phyloP scores from a whole-genome alignment of 2,329 filamentous ascomycete species.

The Chaetomium globosum region DNA sequence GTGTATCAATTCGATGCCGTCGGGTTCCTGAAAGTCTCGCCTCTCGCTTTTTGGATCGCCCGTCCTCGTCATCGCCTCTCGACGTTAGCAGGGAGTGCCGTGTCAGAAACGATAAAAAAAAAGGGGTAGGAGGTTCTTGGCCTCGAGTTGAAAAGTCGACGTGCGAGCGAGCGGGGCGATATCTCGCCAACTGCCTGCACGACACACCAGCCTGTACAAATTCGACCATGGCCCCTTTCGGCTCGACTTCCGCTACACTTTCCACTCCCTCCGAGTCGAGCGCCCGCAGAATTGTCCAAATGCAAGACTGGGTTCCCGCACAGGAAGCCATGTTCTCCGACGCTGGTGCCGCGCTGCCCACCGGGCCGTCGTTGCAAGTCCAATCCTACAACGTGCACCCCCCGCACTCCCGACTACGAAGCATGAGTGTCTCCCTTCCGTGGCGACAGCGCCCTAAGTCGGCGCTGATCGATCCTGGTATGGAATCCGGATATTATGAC shows the following conservation, averaged over 20 bases:
- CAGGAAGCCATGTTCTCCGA: constrained; percentile 50
- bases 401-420: constrained; percentile 49
- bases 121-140: constrained; percentile 10
- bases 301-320: constrained; percentile 33
- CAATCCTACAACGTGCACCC: constrained; percentile 33
- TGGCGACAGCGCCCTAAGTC: constrained; percentile 54
- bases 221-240: constrained; percentile 14
- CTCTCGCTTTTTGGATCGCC: constrained; percentile 15
- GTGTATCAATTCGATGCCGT: constrained; percentile 16
- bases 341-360: constrained; percentile 32
- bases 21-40: constrained; percentile 3
- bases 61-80: constrained; percentile 15
- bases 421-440: constrained; percentile 54
- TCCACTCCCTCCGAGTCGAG: constrained; percentile 16
- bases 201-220: constrained; percentile 10
- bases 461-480: constrained; percentile 43
- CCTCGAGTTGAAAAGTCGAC: background rate
- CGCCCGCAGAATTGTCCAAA: constrained; percentile 31
- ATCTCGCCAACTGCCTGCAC: constrained; percentile 10
- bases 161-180: constrained; percentile 3
- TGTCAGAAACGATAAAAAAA: background rate
- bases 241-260: background rate
- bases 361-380: constrained; percentile 29
- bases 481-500: constrained; percentile 35
- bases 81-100: background rate